These are phyloP conservation scores for Lichtheimia ramosa DNA, from an alignment of 371 early-diverging fungal species.

Conservation along the genomic window DNA sequence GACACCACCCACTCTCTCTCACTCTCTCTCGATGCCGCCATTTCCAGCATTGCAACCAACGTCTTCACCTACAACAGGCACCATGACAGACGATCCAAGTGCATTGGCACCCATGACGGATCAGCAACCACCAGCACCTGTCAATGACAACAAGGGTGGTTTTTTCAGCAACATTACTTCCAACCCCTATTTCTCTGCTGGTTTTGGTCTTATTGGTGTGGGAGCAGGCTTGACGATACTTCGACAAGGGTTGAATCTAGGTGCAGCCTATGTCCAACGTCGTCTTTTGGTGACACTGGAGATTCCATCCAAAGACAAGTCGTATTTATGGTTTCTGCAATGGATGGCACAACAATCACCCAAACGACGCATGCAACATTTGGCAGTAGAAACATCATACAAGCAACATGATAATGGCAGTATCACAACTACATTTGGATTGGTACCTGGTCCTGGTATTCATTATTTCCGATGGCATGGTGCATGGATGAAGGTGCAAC, in stretches of 20 bases:
- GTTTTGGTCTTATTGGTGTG: constrained; percentile 91
- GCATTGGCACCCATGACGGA: no score
- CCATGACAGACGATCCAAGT: no score
- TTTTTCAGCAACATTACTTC: constrained; percentile 27
- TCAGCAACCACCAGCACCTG: no score
- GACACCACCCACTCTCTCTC: no score
- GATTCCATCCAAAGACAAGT: constrained; percentile 91
- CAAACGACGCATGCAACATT: constrained; percentile 63
- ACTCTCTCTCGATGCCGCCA: no score
- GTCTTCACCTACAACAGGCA: no score
- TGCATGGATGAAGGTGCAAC: constrained; percentile 88
- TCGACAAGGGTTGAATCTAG: constrained; percentile 69
- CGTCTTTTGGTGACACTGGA: constrained; percentile 89
- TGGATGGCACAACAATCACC: constrained; percentile 82
- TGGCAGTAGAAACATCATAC: constrained; percentile 88
- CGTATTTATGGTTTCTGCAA: constrained; percentile 91
- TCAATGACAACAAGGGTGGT: not conserved
- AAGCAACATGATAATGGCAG: constrained; percentile 92
- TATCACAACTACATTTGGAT: constrained; percentile 76
- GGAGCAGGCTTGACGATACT: constrained; percentile 84
- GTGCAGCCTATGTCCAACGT: constrained; percentile 70
- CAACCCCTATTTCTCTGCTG: constrained; percentile 95
- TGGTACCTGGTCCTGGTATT: constrained; percentile 93
- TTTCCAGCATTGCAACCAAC: no score
- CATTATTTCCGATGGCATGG: constrained; percentile 84